Conservation (phyloP, 352 stramenopile genomes). For the Globisporangium irregulare region DNA sequence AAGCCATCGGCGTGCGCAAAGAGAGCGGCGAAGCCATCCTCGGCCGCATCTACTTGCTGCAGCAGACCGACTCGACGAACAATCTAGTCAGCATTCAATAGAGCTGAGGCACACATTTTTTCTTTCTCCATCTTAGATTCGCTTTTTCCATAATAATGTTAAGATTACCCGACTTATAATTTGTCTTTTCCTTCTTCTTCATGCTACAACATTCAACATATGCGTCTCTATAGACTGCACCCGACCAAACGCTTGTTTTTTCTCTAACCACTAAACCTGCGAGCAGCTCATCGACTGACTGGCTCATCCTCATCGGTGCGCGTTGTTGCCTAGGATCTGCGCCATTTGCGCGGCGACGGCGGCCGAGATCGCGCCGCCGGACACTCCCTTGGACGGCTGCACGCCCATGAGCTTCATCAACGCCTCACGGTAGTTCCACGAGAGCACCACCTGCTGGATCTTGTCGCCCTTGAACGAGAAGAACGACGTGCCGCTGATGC, state of each 20-base stretch:
- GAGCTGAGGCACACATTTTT: neutral
- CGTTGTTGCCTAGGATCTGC: conserved; percentile 8
- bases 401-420: conserved; percentile 72
- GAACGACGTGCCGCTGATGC: conserved; percentile 70
- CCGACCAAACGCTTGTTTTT: neutral
- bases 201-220: neutral
- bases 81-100: neutral
- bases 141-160: conserved; percentile 8
- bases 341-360: conserved; percentile 1
- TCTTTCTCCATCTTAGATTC: neutral
- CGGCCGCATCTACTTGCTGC: conserved; percentile 60
- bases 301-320: conserved; percentile 16
- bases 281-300: neutral
- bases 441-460: conserved; percentile 68
- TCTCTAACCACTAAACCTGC: neutral
- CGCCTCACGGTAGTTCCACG: conserved; percentile 73
- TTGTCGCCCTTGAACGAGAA: conserved; percentile 79
- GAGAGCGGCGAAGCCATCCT: conserved; percentile 71
- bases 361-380: conserved; percentile 21
- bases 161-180: conserved; percentile 7
- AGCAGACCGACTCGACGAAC: conserved; percentile 8
- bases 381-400: conserved; percentile 22
- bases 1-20: conserved; percentile 61
- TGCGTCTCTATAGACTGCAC: neutral
- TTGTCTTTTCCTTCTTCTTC: neutral